Base-by-base conservation (phyloP, 768 basidiomycete species). In the Lyophyllum semitale region DNA sequence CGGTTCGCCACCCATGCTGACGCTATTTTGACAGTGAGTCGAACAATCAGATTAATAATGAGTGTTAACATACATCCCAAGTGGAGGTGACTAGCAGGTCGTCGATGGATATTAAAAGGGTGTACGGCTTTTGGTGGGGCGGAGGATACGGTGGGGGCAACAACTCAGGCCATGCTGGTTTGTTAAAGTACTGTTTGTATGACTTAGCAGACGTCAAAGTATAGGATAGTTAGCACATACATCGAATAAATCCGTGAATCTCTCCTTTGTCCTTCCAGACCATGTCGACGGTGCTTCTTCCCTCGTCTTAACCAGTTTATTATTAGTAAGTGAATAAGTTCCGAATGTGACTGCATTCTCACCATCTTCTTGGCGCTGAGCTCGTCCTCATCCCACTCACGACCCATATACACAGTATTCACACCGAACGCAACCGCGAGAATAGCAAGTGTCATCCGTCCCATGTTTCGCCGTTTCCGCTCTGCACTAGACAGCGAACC, bases 1-100 rank as follows among this genome's bases (percentile, higher is more conserved):
- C 96, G 3, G 96, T 98, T 60, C 93, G 80, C 96, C 97, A 99
- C 48, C 97, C 97, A 64, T 92, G 81, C 73, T 92, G 84, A 51
- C 95, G 85, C 94, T 97, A 56, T 30, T 40, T 18, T 33, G 47
- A 30, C 52, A 45, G 12, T 49, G 32, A 48, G 52, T 32, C 4
- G 30, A 45, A 42, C 29, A 8, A 11, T 43, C 18, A n/a, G 45
- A 29, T 32, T n/a, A 51, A 29, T 38, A 38, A 49, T 25, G 50
- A 22, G 13, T 17, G 17, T 18, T 4, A 20, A 86, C 95, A 69
- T 66, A 97, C 95, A 80, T 97, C 94, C 97, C 97, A 99, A 4
- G 87, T 89, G 11, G 93, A 95, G 11, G 89, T 88, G 18, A 98
- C 82, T 32, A 98, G 80, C 23, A 99, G 81, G 65, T 96, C 95